Base-by-base conservation (phyloP, 495 filamentous ascomycete genomes). In the Parathielavia appendiculata region DNA sequence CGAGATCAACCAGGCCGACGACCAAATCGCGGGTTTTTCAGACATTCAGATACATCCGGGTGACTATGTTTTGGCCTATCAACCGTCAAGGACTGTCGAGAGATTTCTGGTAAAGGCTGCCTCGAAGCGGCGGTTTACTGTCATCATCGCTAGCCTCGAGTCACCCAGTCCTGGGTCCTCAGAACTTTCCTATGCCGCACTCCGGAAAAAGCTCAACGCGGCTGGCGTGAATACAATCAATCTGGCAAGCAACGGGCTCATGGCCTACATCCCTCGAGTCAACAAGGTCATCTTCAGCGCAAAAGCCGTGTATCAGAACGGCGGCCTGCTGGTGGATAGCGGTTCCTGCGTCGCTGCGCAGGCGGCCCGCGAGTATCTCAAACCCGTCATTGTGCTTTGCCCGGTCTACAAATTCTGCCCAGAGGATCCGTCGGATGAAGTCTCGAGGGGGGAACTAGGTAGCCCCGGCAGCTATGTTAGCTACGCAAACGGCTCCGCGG, bases 231-330 rank as follows among this genome's bases (percentile, higher is more conserved):
- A 83, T 10, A 86, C 92, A 35, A 85, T 95, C 58, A 76, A 89
- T 30, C 86, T 95, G 39, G 85, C 91, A 20, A 90, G 91, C 69
- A 86, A 88, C 12, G 87, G 88, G 13, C 82, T 93, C 39, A 92
- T 90, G 73, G 91, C 91, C 7, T 83, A 96, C 55, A 97, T 97
- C 87, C 87, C 92, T 0, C 83, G 85, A 52, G 89, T 95, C 65
- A 95, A 92, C 77, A 96, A 96, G 76, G 91, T 97, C 59, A 88
- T 97, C 35, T 78, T 97, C 23, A 84, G 86, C 22, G 90, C 91
- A 10, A 88, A 92, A 65, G 86, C 86, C 16, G 88, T 96, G 40
- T 84, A 92, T 39, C 89, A 89, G 38, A 91, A 92, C 66, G 92
- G 92, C 39, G 89, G 87, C 14, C 76, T 93, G 23, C 78, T 96